Evolutionary conservation across 177 flowering plant genomes (phyloP), one percentile per base, ranked within the genome.

Genomic region (Vitis hybrid): DNA sequence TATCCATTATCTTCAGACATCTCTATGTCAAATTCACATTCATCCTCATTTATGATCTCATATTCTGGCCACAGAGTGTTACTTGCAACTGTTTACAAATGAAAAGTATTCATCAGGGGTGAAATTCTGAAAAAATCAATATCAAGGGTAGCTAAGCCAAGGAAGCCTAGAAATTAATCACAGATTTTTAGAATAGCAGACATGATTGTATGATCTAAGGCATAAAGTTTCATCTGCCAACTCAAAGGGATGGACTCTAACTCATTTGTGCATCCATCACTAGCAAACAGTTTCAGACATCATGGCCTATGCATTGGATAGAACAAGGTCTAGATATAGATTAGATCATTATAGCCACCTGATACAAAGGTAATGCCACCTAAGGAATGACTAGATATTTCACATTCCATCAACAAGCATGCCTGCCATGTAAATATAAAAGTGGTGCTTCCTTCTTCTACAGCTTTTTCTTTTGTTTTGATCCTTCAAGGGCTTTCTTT

Each of bases 11-110:
- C 80, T 16, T 78, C 85, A 30, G 83, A 65, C 66, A 65, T 75
- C 30, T 84, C 85, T 6, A 67, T 60, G 40, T 85, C 88, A 65
- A 68, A 79, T 57, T 80, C 86, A 76, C 76, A 56, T 79, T 95
- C 96, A 66, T 85, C 86, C 52, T 87, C 94, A 69, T 64, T 75
- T 61, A 77, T 67, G 72, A 94, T 87, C 80, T 92, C 94, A 75
- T 59, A 88, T 62, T 92, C 97, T 56, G 90, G 87, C 97, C 98
- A 94, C 8, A 87, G 64, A 51, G 72, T 46, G 14, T 81, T 87
- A 84, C 89, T 79, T 51, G 89, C 84, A 82, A 76, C 97, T 87
- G 90, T 69, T 63, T 50, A 16, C n/a, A 68, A 56, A 70, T 12
- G 52, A 72, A 32, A 6, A 50, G 64, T 3, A 14, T 16, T 30